Evolutionary conservation across 192 early-diverging fungal genomes (phyloP).

Genomic region (Backusella morwellensis): DNA sequence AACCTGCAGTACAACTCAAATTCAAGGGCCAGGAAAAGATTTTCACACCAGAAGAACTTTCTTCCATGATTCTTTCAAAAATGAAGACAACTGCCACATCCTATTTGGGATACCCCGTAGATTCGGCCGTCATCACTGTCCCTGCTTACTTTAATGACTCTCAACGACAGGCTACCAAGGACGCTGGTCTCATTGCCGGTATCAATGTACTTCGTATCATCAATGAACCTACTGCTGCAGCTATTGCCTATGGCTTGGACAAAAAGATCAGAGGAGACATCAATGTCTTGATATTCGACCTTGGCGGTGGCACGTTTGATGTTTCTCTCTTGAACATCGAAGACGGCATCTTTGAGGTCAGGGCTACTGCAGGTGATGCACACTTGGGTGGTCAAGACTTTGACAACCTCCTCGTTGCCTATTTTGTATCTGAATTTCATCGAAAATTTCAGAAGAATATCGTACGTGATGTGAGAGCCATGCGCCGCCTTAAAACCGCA

Average conservation of each 20-base stretch:
- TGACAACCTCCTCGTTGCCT: conserved; percentile 89
- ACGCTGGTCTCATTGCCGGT: conserved; percentile 84
- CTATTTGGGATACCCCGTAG: conserved; percentile 78
- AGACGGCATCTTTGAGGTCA: conserved; percentile 97
- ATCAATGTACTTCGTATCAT: conserved; percentile 84
- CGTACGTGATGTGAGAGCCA: conserved; percentile 74
- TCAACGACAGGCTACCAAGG: conserved; percentile 89
- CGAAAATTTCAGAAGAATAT: conserved; percentile 72
- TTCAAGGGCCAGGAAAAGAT: conserved; percentile 79
- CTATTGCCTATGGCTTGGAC: conserved; percentile 98
- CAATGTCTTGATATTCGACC: conserved; percentile 95
- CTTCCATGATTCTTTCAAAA: conserved; percentile 90
- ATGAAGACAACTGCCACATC: conserved; percentile 86
- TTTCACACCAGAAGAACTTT: conserved; percentile 92
- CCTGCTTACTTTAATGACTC: conserved; percentile 93
- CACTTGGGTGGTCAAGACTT: conserved; percentile 99
- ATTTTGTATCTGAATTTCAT: conserved; percentile 86
- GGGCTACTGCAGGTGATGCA: conserved; percentile 96
- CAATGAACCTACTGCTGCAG: conserved; percentile 97
- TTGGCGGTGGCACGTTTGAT: conserved; percentile 96
- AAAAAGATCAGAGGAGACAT: conserved; percentile 75
- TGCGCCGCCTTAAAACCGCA: conserved; percentile 91
- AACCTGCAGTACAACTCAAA: conserved; percentile 72
- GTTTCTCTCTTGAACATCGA: conserved; percentile 94
- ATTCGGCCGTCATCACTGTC: conserved; percentile 85